phyloP scores from a whole-genome alignment of 2,329 filamentous ascomycete species.

The Lachnellula willkommii region DNA sequence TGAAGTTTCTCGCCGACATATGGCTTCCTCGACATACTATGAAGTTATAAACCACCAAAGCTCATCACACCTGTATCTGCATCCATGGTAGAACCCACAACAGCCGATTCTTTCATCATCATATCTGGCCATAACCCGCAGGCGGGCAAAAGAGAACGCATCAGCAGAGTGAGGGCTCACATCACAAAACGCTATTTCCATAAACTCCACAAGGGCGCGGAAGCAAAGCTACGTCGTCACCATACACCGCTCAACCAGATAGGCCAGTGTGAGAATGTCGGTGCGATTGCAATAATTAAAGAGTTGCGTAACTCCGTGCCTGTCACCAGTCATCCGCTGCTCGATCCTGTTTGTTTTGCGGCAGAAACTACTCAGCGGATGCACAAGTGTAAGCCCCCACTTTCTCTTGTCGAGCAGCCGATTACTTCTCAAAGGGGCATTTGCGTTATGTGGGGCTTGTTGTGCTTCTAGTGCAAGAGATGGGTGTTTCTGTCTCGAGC shows the following conservation, averaged over 20 bases:
- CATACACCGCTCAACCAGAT: too few species aligned
- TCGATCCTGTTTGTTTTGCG: not conserved
- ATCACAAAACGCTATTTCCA: not conserved
- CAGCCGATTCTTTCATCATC: not conserved
- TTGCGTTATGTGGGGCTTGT: not conserved
- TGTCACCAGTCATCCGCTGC: not conserved
- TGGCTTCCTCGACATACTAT: not conserved
- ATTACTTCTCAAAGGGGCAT: not conserved
- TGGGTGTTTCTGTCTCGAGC: too few species aligned
- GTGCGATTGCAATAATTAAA: not conserved
- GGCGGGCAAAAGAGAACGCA: conserved; percentile 1
- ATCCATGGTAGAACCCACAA: not conserved
- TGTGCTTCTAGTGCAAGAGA: not conserved
- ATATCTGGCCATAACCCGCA: not conserved
- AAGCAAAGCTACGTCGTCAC: not conserved
- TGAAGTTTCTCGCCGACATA: too few species aligned
- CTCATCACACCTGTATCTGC: not conserved
- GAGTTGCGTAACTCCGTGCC: not conserved
- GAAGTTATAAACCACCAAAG: not conserved
- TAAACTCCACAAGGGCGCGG: not conserved
- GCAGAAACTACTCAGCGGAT: conserved; percentile 1
- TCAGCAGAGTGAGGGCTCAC: not conserved
- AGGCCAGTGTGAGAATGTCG: too few species aligned
- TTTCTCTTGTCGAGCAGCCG: not conserved
- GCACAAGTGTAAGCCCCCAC: not conserved